Evolutionary conservation across 2,329 filamentous ascomycete species (phyloP).

Genomic region (Stagonosporopsis cucurbitacearum): DNA sequence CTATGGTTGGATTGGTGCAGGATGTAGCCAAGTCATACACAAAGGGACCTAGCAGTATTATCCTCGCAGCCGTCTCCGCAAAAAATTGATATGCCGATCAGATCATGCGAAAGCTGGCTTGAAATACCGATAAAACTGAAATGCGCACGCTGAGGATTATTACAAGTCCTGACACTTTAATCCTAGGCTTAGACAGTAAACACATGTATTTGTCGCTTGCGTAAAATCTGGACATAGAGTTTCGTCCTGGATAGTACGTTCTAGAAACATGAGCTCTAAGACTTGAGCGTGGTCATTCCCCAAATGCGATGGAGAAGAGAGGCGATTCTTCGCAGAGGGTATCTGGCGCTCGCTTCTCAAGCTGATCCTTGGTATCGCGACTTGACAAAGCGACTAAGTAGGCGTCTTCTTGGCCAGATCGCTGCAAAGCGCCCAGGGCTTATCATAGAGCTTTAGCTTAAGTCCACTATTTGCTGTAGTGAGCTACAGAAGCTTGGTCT

Average conservation of each 20-base stretch:
- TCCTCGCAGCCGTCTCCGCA: slow-evolving; percentile 55
- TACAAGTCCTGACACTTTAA: slow-evolving; percentile 52
- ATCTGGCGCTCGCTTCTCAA: slow-evolving; percentile 25
- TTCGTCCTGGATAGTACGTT: slow-evolving; percentile 49
- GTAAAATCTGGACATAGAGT: slow-evolving; percentile 39
- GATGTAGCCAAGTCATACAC: slow-evolving; percentile 56
- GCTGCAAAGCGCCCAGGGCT: slow-evolving; percentile 34
- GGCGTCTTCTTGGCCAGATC: slow-evolving; percentile 44
- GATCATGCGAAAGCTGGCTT: slow-evolving; percentile 38
- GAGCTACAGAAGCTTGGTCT: slow-evolving; percentile 27
- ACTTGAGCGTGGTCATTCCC: slow-evolving; percentile 22
- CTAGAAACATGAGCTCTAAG: slow-evolving; percentile 44
- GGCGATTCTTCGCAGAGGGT: slow-evolving; percentile 31
- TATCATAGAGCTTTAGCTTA: slow-evolving; percentile 24
- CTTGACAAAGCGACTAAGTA: slow-evolving; percentile 37
- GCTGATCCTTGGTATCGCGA: slow-evolving; percentile 38
- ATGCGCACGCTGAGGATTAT: slow-evolving; percentile 3
- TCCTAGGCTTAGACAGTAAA: slow-evolving; percentile 33
- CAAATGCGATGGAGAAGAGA: slow-evolving; percentile 37
- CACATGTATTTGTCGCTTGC: slow-evolving; percentile 35
- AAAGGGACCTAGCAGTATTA: slow-evolving; percentile 51
- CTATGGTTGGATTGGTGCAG: slow-evolving; percentile 53
- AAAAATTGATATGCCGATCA: slow-evolving; percentile 52
- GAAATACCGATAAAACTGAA: slow-evolving; percentile 3
- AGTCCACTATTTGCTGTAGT: slow-evolving; percentile 19